These are phyloP conservation scores for Danielia oregonensis DNA, from an alignment of 805 yeast species.

Conservation along the genomic window DNA sequence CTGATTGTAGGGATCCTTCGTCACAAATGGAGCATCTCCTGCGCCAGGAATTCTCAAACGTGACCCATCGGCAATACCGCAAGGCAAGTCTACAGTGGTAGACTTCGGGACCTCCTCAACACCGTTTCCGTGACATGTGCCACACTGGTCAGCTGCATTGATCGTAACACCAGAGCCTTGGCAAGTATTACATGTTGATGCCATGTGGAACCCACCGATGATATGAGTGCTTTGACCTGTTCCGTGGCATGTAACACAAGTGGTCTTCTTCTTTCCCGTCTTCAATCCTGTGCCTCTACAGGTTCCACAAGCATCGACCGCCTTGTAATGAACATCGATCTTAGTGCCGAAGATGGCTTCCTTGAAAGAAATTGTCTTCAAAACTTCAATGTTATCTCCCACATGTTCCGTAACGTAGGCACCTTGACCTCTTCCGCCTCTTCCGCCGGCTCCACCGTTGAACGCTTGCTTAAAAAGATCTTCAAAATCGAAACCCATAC, in stretches of 20 bases:
- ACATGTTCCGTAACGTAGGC: conserved; percentile 70
- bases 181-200: conserved; percentile 85
- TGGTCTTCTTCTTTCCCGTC: conserved; percentile 63
- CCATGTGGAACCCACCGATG: conserved; percentile 95
- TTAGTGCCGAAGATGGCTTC: conserved; percentile 84
- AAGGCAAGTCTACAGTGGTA: conserved; percentile 82
- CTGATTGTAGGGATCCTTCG: conserved; percentile 66
- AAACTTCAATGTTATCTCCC: conserved; percentile 84
- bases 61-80: conserved; percentile 85
- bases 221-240: conserved; percentile 86
- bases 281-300: conserved; percentile 89
- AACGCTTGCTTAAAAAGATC: conserved; percentile 48
- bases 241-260: conserved; percentile 89
- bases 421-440: conserved; percentile 36
- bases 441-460: conserved; percentile 38
- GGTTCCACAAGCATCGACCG: conserved; percentile 69
- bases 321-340: conserved; percentile 62
- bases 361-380: conserved; percentile 71
- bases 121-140: conserved; percentile 85
- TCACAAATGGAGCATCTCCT: conserved; percentile 82
- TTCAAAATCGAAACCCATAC: conserved; percentile 46
- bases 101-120: conserved; percentile 62
- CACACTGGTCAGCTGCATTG: conserved; percentile 66
- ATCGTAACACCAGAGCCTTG: conserved; percentile 84
- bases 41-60: conserved; percentile 79